A percentile compares a stretch with the other conserved stretches of the same genome.
phyloP scores from a whole-genome alignment of 116 monocot genomes.

The Thalassia testudinum region DNA sequence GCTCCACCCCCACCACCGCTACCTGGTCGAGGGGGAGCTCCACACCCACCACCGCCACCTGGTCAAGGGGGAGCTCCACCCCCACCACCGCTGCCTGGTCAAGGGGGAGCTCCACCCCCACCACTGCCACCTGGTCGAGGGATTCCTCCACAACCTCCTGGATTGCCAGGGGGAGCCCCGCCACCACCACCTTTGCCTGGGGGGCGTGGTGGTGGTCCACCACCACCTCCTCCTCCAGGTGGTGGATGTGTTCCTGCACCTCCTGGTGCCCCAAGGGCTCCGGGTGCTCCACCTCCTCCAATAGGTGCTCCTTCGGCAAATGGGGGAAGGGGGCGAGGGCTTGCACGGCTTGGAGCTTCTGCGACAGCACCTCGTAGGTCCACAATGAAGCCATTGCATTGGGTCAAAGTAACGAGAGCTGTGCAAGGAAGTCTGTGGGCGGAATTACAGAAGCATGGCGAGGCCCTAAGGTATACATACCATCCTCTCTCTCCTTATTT shows the following conservation, averaged over 20 bases:
- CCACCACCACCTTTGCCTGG: slow-evolving; percentile 24
- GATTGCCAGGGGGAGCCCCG: slow-evolving; percentile 9
- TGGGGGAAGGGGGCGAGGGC: slow-evolving; percentile 52
- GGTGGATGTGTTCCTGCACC: slow-evolving; percentile 22
- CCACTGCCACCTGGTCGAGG: slow-evolving; percentile 9
- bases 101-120: slow-evolving; percentile 11
- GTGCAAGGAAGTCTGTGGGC: slow-evolving; percentile 97
- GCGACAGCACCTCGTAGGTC: slow-evolving; percentile 34
- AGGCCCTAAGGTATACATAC: slow-evolving; percentile 51
- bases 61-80: slow-evolving; percentile 10
- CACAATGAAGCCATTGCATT: slow-evolving; percentile 83
- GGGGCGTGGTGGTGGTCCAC: slow-evolving; percentile 1
- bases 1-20: slow-evolving; percentile 22
- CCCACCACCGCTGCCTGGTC: slow-evolving; percentile 19
- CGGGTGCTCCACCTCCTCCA: slow-evolving; percentile 45
- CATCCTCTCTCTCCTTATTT: neutral
- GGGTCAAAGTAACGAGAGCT: slow-evolving; percentile 94
- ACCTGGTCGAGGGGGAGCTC: slow-evolving; percentile 1
- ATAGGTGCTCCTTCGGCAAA: slow-evolving; percentile 15
- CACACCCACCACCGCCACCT: slow-evolving; percentile 13
- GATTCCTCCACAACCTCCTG: slow-evolving; percentile 8
- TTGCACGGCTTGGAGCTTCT: slow-evolving; percentile 19
- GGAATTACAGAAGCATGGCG: slow-evolving; percentile 71
- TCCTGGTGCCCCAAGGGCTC: slow-evolving; percentile 34
- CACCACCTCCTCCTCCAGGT: slow-evolving; percentile 15